phyloP scores from a whole-genome alignment of 2,329 filamentous ascomycete genomes.

The Alternaria postmessia region DNA sequence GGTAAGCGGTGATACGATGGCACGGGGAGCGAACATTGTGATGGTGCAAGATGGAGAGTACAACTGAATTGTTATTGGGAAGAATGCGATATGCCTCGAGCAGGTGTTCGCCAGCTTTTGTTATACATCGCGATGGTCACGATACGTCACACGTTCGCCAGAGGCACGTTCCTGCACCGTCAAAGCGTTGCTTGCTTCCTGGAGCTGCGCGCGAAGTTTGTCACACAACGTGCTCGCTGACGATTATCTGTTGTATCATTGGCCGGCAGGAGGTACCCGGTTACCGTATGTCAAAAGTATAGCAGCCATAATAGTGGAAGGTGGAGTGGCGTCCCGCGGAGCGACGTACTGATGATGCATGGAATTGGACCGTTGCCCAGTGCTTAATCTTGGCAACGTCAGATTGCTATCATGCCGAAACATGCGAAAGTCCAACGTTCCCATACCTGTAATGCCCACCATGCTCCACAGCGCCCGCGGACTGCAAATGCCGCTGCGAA shows the following conservation, averaged over 20 bases:
- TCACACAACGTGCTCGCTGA: background rate
- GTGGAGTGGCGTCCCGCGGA: background rate
- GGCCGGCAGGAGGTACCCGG: background rate
- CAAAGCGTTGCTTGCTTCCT: background rate
- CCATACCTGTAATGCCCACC: background rate
- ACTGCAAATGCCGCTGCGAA: background rate
- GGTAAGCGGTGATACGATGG: constrained; percentile 11
- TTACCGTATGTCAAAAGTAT: background rate
- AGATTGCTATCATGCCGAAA: constrained; percentile 15
- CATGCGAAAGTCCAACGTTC: constrained; percentile 7
- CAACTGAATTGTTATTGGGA: no score
- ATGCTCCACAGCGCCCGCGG: background rate
- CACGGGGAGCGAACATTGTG: constrained; percentile 17
- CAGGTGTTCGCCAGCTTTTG: background rate
- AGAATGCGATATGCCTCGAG: background rate
- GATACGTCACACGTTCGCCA: constrained; percentile 9
- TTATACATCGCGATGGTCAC: background rate
- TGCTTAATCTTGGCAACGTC: constrained; percentile 11
- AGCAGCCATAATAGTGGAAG: background rate
- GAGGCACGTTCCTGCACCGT: background rate
- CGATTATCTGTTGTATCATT: background rate
- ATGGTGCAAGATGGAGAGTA: background rate
- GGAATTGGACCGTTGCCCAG: constrained; percentile 2
- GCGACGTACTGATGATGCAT: background rate
- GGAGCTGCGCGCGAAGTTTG: background rate